phyloP scores from a whole-genome alignment of 225 moss, liverwort and hornwort species.

The Anthoceros angustus region DNA sequence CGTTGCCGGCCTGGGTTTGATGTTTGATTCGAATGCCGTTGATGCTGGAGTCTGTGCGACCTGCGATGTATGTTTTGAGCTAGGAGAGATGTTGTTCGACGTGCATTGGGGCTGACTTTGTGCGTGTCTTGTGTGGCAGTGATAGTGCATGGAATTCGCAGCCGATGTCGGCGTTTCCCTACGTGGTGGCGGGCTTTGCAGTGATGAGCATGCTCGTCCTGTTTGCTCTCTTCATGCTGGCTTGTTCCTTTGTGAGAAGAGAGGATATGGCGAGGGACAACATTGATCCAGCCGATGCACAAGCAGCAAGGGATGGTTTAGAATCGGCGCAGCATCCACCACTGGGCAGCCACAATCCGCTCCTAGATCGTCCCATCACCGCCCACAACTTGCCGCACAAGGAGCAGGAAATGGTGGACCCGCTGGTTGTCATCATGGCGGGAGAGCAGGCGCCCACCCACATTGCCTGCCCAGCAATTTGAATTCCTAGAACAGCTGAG shows the following conservation, averaged over 20 bases:
- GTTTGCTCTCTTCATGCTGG: background rate
- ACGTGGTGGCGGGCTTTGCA: background rate
- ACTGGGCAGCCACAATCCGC: background rate
- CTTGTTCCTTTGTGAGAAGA: background rate
- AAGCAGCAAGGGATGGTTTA: background rate
- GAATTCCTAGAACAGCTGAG: too few species aligned
- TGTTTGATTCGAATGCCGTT: too few species aligned
- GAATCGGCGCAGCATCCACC: background rate
- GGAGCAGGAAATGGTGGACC: background rate
- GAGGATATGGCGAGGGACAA: background rate
- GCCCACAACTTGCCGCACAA: background rate
- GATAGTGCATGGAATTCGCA: background rate
- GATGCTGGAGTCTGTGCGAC: too few species aligned
- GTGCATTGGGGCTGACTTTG: too few species aligned
- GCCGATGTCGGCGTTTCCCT: background rate
- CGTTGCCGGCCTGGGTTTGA: too few species aligned
- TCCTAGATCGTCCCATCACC: background rate
- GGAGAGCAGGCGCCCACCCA: background rate
- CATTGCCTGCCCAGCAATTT: background rate
- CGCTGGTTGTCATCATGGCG: background rate
- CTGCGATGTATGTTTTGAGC: too few species aligned
- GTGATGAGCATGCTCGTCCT: background rate
- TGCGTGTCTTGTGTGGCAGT: too few species aligned
- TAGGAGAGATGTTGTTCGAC: too few species aligned
- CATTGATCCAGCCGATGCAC: background rate